A percentile compares a stretch with the other conserved stretches of the same genome.
Evolutionary conservation across 495 filamentous ascomycete species (phyloP).

Genomic region (Daldinia decipiens): DNA sequence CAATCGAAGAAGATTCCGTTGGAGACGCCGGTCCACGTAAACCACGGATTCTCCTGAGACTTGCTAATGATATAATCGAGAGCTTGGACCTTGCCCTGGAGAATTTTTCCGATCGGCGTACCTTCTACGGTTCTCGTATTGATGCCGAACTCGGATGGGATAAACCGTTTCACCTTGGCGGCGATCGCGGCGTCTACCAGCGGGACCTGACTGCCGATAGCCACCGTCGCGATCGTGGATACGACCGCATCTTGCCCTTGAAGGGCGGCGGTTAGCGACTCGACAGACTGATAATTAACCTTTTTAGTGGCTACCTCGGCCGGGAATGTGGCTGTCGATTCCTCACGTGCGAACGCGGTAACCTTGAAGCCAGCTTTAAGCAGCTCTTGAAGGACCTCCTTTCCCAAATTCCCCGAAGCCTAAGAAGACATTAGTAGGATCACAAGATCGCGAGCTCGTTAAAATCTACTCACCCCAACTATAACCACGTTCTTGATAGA

Average conservation of each 20-base stretch:
- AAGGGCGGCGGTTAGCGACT: conserved; percentile 61
- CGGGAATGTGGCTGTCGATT: conserved; percentile 53
- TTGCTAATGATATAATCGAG: conserved; percentile 61
- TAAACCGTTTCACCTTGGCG: conserved; percentile 68
- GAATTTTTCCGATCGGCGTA: conserved; percentile 54
- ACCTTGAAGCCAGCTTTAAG: conserved; percentile 66
- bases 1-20: conserved; percentile 64
- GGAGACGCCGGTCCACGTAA: conserved; percentile 63
- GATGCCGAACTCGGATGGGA: conserved; percentile 72
- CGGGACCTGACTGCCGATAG: conserved; percentile 53
- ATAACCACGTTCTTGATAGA: conserved; percentile 63
- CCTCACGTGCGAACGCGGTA: conserved; percentile 65
- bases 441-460: neutral
- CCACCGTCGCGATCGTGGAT: conserved; percentile 55
- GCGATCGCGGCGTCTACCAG: conserved; percentile 70
- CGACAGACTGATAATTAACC: conserved; percentile 66
- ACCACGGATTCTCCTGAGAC: conserved; percentile 47
- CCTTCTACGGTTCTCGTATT: conserved; percentile 53
- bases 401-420: conserved; percentile 70
- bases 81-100: conserved; percentile 59
- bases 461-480: conserved; percentile 56
- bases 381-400: conserved; percentile 64
- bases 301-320: conserved; percentile 51
- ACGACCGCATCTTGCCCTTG: conserved; percentile 67
- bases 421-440: conserved; percentile 30